Conservation (phyloP, 148 eudicot genomes). For the Drosera capensis region DNA sequence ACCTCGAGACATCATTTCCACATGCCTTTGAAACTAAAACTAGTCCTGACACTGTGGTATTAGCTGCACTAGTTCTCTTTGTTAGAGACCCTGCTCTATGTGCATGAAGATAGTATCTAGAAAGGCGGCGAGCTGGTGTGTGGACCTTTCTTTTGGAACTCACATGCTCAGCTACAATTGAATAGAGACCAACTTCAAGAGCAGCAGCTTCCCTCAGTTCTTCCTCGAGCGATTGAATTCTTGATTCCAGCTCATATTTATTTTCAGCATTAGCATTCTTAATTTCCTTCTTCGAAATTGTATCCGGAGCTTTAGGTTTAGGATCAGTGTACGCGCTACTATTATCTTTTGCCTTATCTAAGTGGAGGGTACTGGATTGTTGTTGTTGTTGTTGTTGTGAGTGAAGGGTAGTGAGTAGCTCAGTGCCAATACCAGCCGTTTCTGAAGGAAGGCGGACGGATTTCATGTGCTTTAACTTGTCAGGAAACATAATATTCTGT, state of each 20-base stretch:
- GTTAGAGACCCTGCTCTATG: slow-evolving; percentile 25
- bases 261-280: slow-evolving; percentile 21
- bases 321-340: neutral
- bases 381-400: neutral
- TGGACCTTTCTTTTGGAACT: slow-evolving; percentile 70
- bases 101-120: slow-evolving; percentile 57
- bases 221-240: slow-evolving; percentile 61
- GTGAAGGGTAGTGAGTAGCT: neutral
- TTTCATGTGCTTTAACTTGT: slow-evolving; percentile 51
- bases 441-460: slow-evolving; percentile 35
- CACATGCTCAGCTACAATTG: slow-evolving; percentile 65
- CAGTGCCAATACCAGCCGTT: neutral
- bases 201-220: slow-evolving; percentile 77
- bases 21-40: slow-evolving; percentile 78
- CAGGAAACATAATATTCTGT: slow-evolving; percentile 17
- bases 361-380: neutral
- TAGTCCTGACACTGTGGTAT: slow-evolving; percentile 50
- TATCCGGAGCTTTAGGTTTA: slow-evolving; percentile 22
- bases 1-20: slow-evolving; percentile 82
- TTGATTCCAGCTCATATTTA: slow-evolving; percentile 30
- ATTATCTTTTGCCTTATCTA: slow-evolving; percentile 9
- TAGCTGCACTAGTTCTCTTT: slow-evolving; percentile 63
- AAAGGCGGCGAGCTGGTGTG: slow-evolving; percentile 67
- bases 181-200: slow-evolving; percentile 51
- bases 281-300: slow-evolving; percentile 23